Conservation (phyloP, 2,329 filamentous ascomycete species). For the Paecilomyces variotii region DNA sequence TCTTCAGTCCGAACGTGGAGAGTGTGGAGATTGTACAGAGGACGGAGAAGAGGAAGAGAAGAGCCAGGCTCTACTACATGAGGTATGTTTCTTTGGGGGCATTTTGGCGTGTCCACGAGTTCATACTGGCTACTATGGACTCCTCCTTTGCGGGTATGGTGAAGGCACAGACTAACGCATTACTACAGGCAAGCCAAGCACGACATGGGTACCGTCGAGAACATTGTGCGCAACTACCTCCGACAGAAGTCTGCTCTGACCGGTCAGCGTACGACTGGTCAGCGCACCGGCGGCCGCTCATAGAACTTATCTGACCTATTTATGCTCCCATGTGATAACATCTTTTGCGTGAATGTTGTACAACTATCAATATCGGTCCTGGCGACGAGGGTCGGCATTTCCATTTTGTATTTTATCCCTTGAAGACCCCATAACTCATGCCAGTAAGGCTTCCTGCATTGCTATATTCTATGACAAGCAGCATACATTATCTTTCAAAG, state of each 20-base stretch:
- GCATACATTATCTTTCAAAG: not conserved
- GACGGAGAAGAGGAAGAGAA: conserved; percentile 71
- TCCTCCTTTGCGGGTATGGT: not conserved
- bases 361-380: not conserved
- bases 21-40: conserved; percentile 92
- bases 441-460: not conserved
- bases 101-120: not conserved
- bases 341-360: not conserved
- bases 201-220: conserved; percentile 78
- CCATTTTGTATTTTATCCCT: not conserved
- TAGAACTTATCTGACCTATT: not conserved
- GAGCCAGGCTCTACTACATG: conserved; percentile 87
- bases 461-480: not conserved
- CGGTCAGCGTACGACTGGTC: conserved; percentile 10
- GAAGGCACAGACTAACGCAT: not conserved
- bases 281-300: not conserved
- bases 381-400: not conserved
- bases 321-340: not conserved
- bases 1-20: conserved; percentile 82
- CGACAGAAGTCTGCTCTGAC: conserved; percentile 43
- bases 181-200: conserved; percentile 60
- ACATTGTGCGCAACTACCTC: conserved; percentile 62
- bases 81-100: conserved; percentile 37
- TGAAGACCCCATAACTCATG: not conserved
- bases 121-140: not conserved